Conservation (phyloP, 306 rosid species). For the Lagenaria siceraria region DNA sequence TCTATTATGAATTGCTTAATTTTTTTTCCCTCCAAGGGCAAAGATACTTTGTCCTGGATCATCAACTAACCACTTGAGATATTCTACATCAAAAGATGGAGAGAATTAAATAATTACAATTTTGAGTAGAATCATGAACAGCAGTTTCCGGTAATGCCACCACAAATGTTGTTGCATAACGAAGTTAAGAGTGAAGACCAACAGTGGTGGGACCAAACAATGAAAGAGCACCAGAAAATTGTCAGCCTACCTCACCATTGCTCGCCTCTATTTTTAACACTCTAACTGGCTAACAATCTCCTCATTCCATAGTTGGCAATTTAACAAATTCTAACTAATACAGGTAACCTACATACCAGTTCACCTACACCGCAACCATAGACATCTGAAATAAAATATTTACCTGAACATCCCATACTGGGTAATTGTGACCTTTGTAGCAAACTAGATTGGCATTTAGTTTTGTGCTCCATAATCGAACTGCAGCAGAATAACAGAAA, state of each 20-base stretch:
- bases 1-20: not conserved
- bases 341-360: not conserved
- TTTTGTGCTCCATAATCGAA: slow-evolving; percentile 88
- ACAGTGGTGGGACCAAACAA: not conserved
- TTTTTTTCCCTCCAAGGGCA: not conserved
- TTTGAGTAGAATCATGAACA: not conserved
- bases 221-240: not conserved
- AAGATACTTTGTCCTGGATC: not conserved
- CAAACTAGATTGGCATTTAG: slow-evolving; percentile 88
- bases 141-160: not conserved
- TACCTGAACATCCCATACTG: slow-evolving; percentile 99
- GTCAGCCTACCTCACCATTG: not conserved
- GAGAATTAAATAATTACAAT: not conserved
- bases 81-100: not conserved
- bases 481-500: slow-evolving; percentile 33
- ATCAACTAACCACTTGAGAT: not conserved
- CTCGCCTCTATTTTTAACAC: not conserved
- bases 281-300: not conserved
- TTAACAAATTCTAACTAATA: slow-evolving; percentile 1
- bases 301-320: not conserved
- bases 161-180: not conserved
- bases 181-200: not conserved
- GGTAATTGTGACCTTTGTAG: slow-evolving; percentile 97
- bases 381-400: not conserved
- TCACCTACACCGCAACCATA: not conserved